Evolutionary conservation across 2,329 filamentous ascomycete species (phyloP).

Genomic region (Pseudomassariella vexata): DNA sequence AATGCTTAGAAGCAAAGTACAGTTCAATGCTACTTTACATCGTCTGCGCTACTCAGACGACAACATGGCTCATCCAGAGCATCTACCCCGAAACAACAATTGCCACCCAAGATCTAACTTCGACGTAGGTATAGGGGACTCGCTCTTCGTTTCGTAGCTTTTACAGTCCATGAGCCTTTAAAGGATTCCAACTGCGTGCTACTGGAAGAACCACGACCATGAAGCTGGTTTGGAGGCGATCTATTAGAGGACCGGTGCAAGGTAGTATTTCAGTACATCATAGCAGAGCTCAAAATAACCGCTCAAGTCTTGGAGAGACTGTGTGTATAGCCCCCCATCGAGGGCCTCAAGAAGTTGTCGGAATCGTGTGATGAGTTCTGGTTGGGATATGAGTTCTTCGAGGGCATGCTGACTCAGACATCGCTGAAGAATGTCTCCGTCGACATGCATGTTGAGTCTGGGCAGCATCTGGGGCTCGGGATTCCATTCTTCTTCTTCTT

Average conservation of each 20-base stretch:
- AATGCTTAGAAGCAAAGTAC: no score
- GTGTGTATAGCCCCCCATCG: constrained; percentile 38
- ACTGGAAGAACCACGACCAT: no score
- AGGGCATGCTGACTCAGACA: constrained; percentile 43
- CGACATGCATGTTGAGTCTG: constrained; percentile 53
- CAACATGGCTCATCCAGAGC: no score
- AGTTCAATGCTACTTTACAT: no score
- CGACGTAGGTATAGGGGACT: no score
- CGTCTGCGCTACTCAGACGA: no score
- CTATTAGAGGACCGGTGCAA: constrained; percentile 43
- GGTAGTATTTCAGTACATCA: constrained; percentile 45
- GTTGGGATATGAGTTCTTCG: constrained; percentile 32
- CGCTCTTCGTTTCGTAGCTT: no score
- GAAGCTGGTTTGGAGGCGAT: no score
- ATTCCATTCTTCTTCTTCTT: constrained; percentile 11
- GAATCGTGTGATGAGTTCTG: constrained; percentile 33
- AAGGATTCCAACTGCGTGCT: no score
- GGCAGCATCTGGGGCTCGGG: constrained; percentile 34
- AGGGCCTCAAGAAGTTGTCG: constrained; percentile 42
- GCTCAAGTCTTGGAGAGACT: constrained; percentile 21
- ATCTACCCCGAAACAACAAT: no score
- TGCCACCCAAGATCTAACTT: no score
- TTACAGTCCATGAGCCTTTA: no score
- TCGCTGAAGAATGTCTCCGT: constrained; percentile 59
- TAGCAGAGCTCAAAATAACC: constrained; percentile 46